Evolutionary conservation across 768 basidiomycete species (phyloP).

Genomic region (Albatrellus ellisii): DNA sequence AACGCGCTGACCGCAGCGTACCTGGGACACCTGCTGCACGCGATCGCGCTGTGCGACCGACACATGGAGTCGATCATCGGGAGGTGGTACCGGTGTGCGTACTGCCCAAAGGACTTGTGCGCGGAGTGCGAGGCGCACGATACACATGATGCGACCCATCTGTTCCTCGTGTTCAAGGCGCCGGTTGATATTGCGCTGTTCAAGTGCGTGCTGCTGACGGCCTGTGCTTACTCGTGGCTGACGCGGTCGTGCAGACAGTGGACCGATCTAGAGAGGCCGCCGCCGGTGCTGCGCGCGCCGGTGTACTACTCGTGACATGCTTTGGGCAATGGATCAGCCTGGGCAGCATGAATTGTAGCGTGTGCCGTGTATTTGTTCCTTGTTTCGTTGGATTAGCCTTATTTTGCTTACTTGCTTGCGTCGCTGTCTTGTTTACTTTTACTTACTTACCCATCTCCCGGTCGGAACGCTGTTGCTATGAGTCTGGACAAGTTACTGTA

Average conservation of each 20-base stretch:
- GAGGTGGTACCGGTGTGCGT: constrained; percentile 84
- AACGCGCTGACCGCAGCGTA: constrained; percentile 42
- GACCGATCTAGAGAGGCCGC: neutral
- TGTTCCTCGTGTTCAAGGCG: constrained; percentile 85
- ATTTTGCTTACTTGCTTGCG: no score
- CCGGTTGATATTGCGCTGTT: constrained; percentile 67
- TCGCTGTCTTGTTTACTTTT: neutral
- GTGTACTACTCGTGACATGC: neutral
- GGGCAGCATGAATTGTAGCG: no score
- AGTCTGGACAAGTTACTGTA: neutral
- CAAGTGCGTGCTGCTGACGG: constrained; percentile 28
- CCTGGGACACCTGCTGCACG: constrained; percentile 44
- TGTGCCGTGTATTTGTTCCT: neutral
- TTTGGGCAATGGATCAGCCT: neutral
- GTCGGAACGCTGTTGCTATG: neutral
- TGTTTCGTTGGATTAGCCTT: neutral
- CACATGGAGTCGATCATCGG: constrained; percentile 78
- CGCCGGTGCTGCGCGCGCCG: neutral
- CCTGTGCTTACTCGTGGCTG: neutral
- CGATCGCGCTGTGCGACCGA: constrained; percentile 69
- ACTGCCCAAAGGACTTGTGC: constrained; percentile 83
- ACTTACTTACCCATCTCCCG: neutral
- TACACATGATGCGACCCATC: constrained; percentile 69
- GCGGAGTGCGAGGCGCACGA: constrained; percentile 68
- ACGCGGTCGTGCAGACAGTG: neutral